Percentiles rank a stretch among this genome's conserved stretches.
Conservation (phyloP, 345 rosid genomes). For the Excoecaria agallocha region DNA sequence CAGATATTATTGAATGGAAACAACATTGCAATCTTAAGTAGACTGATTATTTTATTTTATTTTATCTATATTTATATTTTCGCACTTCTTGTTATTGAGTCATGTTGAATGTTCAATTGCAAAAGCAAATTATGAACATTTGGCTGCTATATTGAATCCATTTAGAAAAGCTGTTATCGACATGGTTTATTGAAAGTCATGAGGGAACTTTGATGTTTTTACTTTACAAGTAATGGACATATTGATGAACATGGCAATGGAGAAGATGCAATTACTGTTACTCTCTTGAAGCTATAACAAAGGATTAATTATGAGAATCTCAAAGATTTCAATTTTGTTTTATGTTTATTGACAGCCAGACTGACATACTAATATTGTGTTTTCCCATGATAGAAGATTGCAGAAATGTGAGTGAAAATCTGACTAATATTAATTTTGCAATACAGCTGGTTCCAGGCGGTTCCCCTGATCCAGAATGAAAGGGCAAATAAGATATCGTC, state of each 20-base stretch:
- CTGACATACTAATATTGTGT: not conserved
- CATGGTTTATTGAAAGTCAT: not conserved
- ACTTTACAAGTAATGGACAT: not conserved
- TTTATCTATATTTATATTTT: no score
- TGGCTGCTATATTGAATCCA: not conserved
- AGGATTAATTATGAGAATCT: not conserved
- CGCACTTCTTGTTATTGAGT: not conserved
- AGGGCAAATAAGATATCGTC: not conserved
- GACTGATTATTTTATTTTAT: not conserved
- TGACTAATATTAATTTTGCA: conserved; percentile 18
- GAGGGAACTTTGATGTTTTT: not conserved
- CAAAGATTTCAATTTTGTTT: not conserved
- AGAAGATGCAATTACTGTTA: not conserved
- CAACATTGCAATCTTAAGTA: conserved; percentile 89
- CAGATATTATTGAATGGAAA: conserved; percentile 93
- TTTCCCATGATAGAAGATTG: not conserved
- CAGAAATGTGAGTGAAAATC: not conserved
- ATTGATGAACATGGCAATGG: not conserved
- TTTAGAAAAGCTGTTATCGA: not conserved
- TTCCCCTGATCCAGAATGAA: conserved; percentile 50
- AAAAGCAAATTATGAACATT: not conserved
- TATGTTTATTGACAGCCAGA: not conserved
- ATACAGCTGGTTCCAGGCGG: conserved; percentile 97
- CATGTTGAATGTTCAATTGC: not conserved
- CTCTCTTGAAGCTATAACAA: not conserved